Evolutionary conservation across 495 filamentous ascomycete genomes (phyloP).

Genomic region (Saxispiralis lemnorum): DNA sequence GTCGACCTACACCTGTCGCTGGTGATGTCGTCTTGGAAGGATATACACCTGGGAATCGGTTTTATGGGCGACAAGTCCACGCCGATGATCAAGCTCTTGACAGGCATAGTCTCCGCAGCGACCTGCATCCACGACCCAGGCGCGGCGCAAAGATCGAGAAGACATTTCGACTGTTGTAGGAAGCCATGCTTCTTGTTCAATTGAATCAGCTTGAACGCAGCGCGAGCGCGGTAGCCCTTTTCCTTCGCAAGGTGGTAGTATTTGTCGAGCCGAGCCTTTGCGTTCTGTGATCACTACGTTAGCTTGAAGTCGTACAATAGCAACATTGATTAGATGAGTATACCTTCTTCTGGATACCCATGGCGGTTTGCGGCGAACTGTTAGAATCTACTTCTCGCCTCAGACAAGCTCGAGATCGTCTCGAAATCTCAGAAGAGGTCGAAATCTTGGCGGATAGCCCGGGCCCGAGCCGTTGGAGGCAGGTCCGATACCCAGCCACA

Average conservation of each 20-base stretch:
- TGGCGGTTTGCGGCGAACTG: conserved; percentile 19
- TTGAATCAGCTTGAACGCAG: conserved; percentile 96
- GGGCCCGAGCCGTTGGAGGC: background rate
- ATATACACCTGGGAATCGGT: conserved; percentile 76
- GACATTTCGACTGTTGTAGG: conserved; percentile 85
- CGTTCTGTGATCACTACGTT: conserved; percentile 38
- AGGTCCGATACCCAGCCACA: too few relatives aligned
- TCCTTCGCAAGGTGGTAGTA: conserved; percentile 88
- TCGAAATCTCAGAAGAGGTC: background rate
- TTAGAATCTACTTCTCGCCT: background rate
- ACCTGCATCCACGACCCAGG: conserved; percentile 99
- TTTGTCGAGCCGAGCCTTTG: conserved; percentile 97
- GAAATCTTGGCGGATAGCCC: background rate
- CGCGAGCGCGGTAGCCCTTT: conserved; percentile 90
- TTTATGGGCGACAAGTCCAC: conserved; percentile 95
- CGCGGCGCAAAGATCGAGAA: conserved; percentile 92
- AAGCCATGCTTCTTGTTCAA: conserved; percentile 98
- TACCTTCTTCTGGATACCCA: conserved; percentile 97
- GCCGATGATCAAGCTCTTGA: conserved; percentile 75
- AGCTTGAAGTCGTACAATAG: conserved; percentile 1
- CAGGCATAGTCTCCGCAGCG: conserved; percentile 84
- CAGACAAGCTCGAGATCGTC: background rate
- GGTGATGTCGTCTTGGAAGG: conserved; percentile 96
- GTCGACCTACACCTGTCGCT: conserved; percentile 92
- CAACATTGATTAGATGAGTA: background rate